phyloP scores from a whole-genome alignment of 2,329 filamentous ascomycete genomes.

The Aspergillus tamarii region DNA sequence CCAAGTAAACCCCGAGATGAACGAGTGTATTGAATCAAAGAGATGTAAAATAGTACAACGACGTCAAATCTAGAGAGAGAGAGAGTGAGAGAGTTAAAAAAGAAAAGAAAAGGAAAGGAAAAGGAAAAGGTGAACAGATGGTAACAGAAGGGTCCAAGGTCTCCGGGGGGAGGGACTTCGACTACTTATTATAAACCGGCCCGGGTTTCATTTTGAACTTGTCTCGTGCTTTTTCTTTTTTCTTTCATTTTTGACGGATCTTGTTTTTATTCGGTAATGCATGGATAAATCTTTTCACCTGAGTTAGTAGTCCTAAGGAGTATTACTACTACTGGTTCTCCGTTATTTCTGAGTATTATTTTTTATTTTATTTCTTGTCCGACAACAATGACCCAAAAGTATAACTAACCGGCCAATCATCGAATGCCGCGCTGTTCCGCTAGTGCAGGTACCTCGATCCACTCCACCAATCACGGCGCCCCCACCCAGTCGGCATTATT shows the following conservation, averaged over 20 bases:
- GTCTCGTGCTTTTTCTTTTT: background rate
- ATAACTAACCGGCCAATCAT: constrained; percentile 12
- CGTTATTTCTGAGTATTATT: background rate
- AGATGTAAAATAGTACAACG: constrained; percentile 25
- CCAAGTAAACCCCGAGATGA: constrained; percentile 31
- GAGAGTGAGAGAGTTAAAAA: constrained; percentile 20
- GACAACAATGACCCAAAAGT: background rate
- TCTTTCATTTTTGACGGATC: background rate
- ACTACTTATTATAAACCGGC: background rate
- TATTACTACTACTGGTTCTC: background rate
- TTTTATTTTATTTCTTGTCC: background rate
- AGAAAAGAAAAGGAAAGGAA: constrained; percentile 27
- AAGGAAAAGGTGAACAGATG: constrained; percentile 11
- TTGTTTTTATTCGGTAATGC: background rate
- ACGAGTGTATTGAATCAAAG: constrained; percentile 43
- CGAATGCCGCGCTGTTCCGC: constrained; percentile 10
- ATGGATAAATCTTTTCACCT: background rate
- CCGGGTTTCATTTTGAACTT: no score
- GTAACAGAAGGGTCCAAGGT: background rate
- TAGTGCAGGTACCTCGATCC: constrained; percentile 17
- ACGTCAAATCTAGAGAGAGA: constrained; percentile 19
- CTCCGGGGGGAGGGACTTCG: background rate
- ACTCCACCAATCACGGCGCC: constrained; percentile 6
- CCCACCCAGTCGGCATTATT: background rate
- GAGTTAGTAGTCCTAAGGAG: no score